phyloP scores from a whole-genome alignment of 345 rosid genomes.

The Lumnitzera littorea region DNA sequence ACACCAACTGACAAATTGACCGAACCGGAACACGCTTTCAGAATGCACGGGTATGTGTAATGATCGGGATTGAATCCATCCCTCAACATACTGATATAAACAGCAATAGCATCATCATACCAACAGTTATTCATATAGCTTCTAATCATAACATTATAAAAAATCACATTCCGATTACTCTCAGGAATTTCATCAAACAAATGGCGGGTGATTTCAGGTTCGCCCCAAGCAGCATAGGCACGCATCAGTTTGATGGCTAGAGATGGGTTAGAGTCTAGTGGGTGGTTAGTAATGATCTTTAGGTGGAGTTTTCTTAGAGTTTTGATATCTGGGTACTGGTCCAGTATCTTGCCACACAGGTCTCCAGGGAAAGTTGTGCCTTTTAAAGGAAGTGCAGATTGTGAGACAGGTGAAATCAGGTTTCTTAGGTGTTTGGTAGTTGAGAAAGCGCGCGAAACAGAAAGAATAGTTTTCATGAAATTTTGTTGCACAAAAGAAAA shows the following conservation, averaged over 20 bases:
- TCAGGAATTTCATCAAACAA: conserved; percentile 12
- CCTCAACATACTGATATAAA: conserved; percentile 6
- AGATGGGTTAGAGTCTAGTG: not conserved
- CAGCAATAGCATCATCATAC: not conserved
- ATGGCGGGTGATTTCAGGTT: conserved; percentile 3
- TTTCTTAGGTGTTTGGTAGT: not conserved
- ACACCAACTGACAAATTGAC: conserved; percentile 2
- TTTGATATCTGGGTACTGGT: conserved; percentile 10
- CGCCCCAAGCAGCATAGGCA: conserved; percentile 8
- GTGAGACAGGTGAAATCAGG: not conserved
- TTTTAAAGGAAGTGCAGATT: not conserved
- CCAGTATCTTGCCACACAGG: conserved; percentile 3
- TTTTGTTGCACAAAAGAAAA: too few relatives aligned
- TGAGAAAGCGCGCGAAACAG: not conserved
- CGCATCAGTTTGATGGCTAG: conserved; percentile 12
- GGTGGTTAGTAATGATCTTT: not conserved
- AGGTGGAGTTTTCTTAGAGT: conserved; percentile 9
- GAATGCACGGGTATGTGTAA: conserved; percentile 14
- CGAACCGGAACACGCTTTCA: conserved; percentile 12
- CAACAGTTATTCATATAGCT: conserved; percentile 7
- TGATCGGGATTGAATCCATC: conserved; percentile 9
- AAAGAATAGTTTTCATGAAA: too few relatives aligned
- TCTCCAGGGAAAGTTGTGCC: not conserved
- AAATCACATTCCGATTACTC: conserved; percentile 13
- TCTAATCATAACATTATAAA: conserved; percentile 15